phyloP scores from a whole-genome alignment of 192 early-diverging fungal species.

The Cetraspora pellucida region DNA sequence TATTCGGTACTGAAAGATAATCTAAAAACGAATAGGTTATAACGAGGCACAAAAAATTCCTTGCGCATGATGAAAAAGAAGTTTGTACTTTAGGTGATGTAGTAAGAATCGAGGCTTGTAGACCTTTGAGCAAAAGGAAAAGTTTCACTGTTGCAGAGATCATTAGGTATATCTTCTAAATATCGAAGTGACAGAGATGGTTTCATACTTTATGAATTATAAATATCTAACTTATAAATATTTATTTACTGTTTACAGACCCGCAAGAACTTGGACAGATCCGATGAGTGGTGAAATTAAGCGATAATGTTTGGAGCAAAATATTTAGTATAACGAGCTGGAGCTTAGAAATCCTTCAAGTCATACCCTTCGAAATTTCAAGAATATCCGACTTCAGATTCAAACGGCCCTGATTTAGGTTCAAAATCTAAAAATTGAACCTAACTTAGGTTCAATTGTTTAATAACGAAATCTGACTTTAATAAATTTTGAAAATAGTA shows the following conservation, averaged over 20 bases:
- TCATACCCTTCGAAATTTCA: too few species aligned
- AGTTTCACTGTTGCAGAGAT: constrained; percentile 89
- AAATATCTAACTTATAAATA: not conserved
- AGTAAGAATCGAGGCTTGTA: constrained; percentile 88
- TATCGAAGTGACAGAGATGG: not conserved
- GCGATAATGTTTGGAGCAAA: too few species aligned
- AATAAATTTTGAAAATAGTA: too few species aligned
- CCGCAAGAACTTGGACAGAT: constrained; percentile 25
- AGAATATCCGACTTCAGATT: too few species aligned
- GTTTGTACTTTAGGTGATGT: constrained; percentile 86
- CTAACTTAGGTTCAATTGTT: too few species aligned
- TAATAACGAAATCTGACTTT: too few species aligned
- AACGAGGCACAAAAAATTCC: constrained; percentile 80
- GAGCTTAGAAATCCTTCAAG: too few species aligned
- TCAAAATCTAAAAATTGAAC: too few species aligned
- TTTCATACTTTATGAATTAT: not conserved
- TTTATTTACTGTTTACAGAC: constrained; percentile 4
- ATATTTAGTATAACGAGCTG: too few species aligned
- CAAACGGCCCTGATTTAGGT: too few species aligned
- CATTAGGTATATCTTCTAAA: constrained; percentile 39
- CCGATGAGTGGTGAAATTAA: constrained; percentile 18
- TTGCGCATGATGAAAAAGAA: constrained; percentile 85
- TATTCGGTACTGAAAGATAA: not conserved
- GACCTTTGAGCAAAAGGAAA: constrained; percentile 86
- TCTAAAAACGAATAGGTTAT: constrained; percentile 60